phyloP scores from a whole-genome alignment of 2,329 filamentous ascomycete species.

The Cercospora beticola region DNA sequence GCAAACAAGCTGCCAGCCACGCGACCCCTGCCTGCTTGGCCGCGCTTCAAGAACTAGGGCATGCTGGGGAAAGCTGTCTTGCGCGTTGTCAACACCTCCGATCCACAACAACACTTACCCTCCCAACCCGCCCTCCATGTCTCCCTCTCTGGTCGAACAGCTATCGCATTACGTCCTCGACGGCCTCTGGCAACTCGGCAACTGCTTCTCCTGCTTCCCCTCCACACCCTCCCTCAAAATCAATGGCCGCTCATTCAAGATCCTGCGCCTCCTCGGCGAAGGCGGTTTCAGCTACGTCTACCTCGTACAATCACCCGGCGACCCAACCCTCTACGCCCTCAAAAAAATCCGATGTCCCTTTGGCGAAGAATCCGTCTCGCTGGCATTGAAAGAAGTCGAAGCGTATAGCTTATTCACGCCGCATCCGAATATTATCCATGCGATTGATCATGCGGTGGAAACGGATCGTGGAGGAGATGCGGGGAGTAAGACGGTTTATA shows the following conservation, averaged over 20 bases:
- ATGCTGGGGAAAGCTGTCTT: not conserved
- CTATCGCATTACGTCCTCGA: conserved; percentile 69
- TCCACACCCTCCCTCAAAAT: conserved; percentile 92
- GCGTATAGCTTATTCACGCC: conserved; percentile 88
- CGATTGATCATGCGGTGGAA: conserved; percentile 78
- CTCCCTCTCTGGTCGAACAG: conserved; percentile 34
- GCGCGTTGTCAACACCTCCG: not conserved
- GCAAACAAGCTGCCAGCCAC: not conserved
- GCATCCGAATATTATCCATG: conserved; percentile 81
- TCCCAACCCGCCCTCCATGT: conserved; percentile 15
- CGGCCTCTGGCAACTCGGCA: conserved; percentile 84
- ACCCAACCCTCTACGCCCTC: conserved; percentile 82
- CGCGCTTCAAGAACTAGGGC: not conserved
- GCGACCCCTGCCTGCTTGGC: not conserved
- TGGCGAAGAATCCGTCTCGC: conserved; percentile 90
- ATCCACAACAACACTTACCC: not conserved
- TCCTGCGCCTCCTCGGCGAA: conserved; percentile 89
- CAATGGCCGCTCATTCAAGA: conserved; percentile 93
- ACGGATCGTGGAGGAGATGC: conserved; percentile 62
- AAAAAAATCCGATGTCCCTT: conserved; percentile 99
- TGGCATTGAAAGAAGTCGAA: conserved; percentile 95
- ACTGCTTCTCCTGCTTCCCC: conserved; percentile 95
- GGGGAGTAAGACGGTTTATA: conserved; percentile 89
- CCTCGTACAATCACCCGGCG: conserved; percentile 87
- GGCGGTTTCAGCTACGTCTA: conserved; percentile 99